phyloP scores from a whole-genome alignment of 2,329 filamentous ascomycete species.

The Xylariaceae sp. region DNA sequence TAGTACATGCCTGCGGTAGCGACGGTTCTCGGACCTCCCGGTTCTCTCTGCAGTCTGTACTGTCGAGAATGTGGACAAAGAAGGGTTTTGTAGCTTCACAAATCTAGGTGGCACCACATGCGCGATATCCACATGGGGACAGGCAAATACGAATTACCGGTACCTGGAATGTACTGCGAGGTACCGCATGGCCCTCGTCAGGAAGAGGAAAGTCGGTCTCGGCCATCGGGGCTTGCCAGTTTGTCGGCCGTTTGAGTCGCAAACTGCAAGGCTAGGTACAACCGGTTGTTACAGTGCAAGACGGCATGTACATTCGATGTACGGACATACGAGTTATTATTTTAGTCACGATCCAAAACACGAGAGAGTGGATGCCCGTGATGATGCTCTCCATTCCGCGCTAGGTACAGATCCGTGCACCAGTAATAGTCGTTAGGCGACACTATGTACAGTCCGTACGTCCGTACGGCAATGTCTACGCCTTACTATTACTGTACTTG shows the following conservation, averaged over 20 bases:
- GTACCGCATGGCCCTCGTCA: conserved; percentile 20
- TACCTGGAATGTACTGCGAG: conserved; percentile 12
- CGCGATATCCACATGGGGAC: conserved; percentile 20
- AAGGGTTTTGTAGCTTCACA: conserved; percentile 32
- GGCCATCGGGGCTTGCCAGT: conserved; percentile 16
- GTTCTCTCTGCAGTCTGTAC: background rate
- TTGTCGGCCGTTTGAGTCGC: conserved; percentile 1
- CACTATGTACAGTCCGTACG: no score
- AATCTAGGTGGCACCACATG: conserved; percentile 18
- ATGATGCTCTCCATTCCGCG: no score
- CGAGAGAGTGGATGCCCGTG: conserved; percentile 9
- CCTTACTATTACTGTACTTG: no score
- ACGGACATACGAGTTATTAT: no score
- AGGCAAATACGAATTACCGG: conserved; percentile 32
- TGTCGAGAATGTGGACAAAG: conserved; percentile 25
- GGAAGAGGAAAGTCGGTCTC: conserved; percentile 26
- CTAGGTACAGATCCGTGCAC: no score
- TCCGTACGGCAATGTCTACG: no score
- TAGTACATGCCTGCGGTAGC: background rate
- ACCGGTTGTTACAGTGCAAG: no score
- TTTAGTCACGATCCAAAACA: background rate
- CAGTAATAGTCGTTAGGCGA: no score
- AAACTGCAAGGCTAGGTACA: background rate
- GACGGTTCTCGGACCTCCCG: background rate
- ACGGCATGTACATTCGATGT: no score